Evolutionary conservation across 768 basidiomycete genomes (phyloP), one percentile per base, ranked within the genome.

Genomic region (Phylloporus arenicola): DNA sequence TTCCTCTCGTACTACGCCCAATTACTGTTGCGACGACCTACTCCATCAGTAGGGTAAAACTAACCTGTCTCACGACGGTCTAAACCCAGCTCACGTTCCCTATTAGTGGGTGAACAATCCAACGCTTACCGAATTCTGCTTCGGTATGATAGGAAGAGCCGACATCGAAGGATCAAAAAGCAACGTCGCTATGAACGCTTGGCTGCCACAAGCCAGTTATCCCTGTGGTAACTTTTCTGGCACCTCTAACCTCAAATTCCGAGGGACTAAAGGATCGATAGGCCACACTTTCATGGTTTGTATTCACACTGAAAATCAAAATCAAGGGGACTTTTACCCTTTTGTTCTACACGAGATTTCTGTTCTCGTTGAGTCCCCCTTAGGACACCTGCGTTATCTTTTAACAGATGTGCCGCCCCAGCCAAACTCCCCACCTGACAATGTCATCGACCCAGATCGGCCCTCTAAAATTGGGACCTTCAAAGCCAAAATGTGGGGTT

Each of bases 61-160:
- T 84, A 84, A 84, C 81, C 83, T 84, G 81, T 84, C 83, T 83
- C 82, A 83, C 79, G 78, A 84, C 76, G 79, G 82, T 83, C 82
- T 83, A 83, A 83, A 83, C 81, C 81, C 81, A 83, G 81, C 81
- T 82, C 81, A 82, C 77, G 76, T 81, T 83, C 80, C 82, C 81
- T 83, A 82, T 82, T 81, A 76, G 75, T 78, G 81, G 81, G 81
- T 83, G 82, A 83, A 83, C 80, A 82, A 82, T 83, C 81, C 81
- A 82, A 82, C 78, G 77, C 80, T 82, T 82, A 81, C 79, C 77
- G 78, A 82, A 81, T 82, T 82, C 79, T 82, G 80, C 81, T 82
- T 83, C 78, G 75, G 79, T 81, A 83, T 83, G 33, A 34, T 34
- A 34, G 33, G 13, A 34, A 34, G 33, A 34, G 33, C 33, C 33